These are phyloP conservation scores for Monilinia aucupariae DNA, from an alignment of 2,329 filamentous ascomycete genomes.

Conservation along the genomic window DNA sequence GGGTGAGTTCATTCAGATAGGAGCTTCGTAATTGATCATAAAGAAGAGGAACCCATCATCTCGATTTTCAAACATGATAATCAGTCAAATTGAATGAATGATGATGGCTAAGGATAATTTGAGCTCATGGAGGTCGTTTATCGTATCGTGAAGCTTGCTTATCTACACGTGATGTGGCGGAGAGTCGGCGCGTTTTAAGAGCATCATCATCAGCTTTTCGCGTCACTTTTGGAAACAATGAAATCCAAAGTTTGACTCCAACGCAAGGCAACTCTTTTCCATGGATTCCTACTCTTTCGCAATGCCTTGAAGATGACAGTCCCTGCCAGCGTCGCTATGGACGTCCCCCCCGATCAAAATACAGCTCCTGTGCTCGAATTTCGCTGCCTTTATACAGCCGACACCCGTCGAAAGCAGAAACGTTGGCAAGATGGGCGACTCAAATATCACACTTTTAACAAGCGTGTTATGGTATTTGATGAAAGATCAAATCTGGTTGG, in stretches of 20 bases:
- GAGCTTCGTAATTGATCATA: background rate
- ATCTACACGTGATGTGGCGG: slow-evolving; percentile 6
- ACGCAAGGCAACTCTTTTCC: background rate
- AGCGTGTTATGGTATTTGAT: slow-evolving; percentile 85
- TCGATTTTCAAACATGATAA: background rate
- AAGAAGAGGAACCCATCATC: background rate
- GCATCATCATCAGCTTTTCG: background rate
- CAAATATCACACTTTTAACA: slow-evolving; percentile 87
- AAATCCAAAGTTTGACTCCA: background rate
- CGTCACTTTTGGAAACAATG: background rate
- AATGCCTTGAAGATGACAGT: slow-evolving; percentile 17
- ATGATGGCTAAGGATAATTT: background rate
- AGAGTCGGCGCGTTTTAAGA: slow-evolving; percentile 5
- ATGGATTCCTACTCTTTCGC: background rate
- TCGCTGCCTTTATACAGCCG: slow-evolving; percentile 80
- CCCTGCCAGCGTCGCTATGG: slow-evolving; percentile 19
- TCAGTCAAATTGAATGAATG: background rate
- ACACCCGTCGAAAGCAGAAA: slow-evolving; percentile 81
- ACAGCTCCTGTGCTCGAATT: slow-evolving; percentile 77
- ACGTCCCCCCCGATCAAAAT: slow-evolving; percentile 36
- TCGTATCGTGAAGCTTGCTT: background rate
- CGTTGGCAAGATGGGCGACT: slow-evolving; percentile 90
- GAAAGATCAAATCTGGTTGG: slow-evolving; percentile 74
- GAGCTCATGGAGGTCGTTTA: background rate
- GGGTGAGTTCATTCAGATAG: background rate